These are phyloP conservation scores for Ophiocordyceps unilateralis DNA, from an alignment of 2,329 filamentous ascomycete genomes.

Conservation along the genomic window DNA sequence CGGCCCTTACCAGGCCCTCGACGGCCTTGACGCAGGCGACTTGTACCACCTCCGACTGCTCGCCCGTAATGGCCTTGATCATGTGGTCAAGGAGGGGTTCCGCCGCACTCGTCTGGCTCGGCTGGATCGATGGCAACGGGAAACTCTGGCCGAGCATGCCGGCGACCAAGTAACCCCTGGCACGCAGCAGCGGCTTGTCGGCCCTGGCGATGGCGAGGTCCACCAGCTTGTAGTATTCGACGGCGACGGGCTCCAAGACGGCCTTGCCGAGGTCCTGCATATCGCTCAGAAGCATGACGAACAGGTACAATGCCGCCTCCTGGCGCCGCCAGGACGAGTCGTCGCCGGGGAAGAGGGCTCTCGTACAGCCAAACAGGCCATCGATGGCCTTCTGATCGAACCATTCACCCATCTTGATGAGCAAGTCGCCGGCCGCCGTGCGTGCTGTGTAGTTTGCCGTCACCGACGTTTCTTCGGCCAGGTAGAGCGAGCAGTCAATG, in stretches of 20 bases:
- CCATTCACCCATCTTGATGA: constrained; percentile 90
- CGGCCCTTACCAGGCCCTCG: constrained; percentile 44
- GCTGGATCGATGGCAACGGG: constrained; percentile 33
- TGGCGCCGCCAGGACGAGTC: constrained; percentile 40
- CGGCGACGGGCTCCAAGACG: constrained; percentile 51
- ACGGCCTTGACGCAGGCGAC: constrained; percentile 80
- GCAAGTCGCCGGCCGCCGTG: constrained; percentile 77
- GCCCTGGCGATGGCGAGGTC: constrained; percentile 54
- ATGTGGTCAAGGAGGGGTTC: constrained; percentile 48
- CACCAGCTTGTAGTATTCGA: constrained; percentile 65
- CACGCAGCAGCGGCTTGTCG: constrained; percentile 62
- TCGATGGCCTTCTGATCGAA: constrained; percentile 59
- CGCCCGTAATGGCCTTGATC: constrained; percentile 56
- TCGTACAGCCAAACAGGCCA: constrained; percentile 61
- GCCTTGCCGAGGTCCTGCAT: constrained; percentile 61
- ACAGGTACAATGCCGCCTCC: constrained; percentile 69
- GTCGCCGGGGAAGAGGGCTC: constrained; percentile 49
- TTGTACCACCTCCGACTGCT: constrained; percentile 75
- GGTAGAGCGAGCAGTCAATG: constrained; percentile 85
- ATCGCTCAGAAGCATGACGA: constrained; percentile 71
- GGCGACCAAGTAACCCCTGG: constrained; percentile 73
- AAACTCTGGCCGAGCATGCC: constrained; percentile 60
- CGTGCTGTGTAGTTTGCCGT: constrained; percentile 93
- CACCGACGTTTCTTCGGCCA: constrained; percentile 87
- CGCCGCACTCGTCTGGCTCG: neutral